These are phyloP conservation scores for Ceratobasidium theobromae DNA, from an alignment of 1,284 basidiomycete species.

Conservation along the genomic window DNA sequence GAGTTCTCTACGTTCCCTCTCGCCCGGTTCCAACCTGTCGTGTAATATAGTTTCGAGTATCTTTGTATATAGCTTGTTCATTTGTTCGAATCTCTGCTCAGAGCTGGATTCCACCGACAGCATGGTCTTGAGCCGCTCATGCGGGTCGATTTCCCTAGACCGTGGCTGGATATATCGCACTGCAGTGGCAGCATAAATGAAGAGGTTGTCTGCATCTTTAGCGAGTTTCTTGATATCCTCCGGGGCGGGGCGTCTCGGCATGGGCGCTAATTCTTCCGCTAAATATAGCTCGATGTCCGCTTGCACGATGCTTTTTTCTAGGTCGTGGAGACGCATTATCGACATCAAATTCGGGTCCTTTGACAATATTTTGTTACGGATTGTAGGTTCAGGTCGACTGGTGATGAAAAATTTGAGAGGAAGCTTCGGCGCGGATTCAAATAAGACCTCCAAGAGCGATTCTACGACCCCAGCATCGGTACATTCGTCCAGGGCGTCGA, in stretches of 20 bases:
- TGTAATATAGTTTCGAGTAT: not conserved
- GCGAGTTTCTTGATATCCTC: not conserved
- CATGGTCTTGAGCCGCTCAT: not conserved
- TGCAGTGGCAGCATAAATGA: not conserved
- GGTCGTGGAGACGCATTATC: not conserved
- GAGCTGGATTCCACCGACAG: not conserved
- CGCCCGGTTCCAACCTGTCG: not conserved
- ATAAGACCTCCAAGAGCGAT: not conserved
- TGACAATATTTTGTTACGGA: not conserved
- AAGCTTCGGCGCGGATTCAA: not conserved
- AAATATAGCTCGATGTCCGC: not conserved
- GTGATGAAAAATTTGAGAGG: not conserved
- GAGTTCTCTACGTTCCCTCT: not conserved
- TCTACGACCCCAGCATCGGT: not conserved
- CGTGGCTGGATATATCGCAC: not conserved
- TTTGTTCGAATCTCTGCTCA: not conserved
- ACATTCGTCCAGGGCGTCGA: slow-evolving; percentile 28
- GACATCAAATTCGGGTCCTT: not conserved
- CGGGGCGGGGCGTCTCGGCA: not conserved
- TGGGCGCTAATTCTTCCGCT: not conserved
- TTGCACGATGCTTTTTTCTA: not conserved
- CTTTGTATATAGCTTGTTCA: not conserved
- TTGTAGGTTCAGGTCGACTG: not conserved
- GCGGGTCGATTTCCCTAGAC: not conserved
- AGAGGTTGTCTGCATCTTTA: not conserved